Evolutionary conservation across 2,329 filamentous ascomycete species (phyloP).

Genomic region (Blumeriella jaapii): DNA sequence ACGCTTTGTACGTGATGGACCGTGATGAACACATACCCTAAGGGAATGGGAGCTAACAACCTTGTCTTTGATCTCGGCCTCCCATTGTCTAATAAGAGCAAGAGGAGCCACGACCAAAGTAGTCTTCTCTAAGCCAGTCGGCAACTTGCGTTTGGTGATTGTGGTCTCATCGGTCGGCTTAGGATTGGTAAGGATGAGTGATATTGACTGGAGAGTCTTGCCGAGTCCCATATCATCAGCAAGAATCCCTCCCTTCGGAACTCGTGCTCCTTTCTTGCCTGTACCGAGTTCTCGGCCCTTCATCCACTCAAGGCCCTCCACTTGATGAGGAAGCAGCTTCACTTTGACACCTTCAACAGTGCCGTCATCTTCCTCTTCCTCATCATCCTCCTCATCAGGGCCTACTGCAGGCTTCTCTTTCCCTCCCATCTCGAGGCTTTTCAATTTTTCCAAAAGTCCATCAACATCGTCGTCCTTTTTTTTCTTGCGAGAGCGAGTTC

Average conservation of each 20-base stretch:
- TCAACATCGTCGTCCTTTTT: conserved; percentile 27
- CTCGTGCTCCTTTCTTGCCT: conserved; percentile 59
- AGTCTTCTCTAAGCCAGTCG: conserved; percentile 57
- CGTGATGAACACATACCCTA: conserved; percentile 83
- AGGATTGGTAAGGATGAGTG: conserved; percentile 73
- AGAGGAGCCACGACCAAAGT: conserved; percentile 89
- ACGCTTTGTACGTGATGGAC: conserved; percentile 70
- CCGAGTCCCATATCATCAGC: conserved; percentile 97
- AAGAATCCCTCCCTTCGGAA: conserved; percentile 87
- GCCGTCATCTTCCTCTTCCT: conserved; percentile 46
- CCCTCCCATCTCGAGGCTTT: conserved; percentile 33
- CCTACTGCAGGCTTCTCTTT: conserved; percentile 27
- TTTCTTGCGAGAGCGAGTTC: conserved; percentile 30
- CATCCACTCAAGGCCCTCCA: conserved; percentile 94
- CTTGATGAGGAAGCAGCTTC: conserved; percentile 82
- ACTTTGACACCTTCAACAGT: conserved; percentile 73
- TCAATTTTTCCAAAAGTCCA: conserved; percentile 26
- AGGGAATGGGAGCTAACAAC: conserved; percentile 58
- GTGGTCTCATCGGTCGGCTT: conserved; percentile 51
- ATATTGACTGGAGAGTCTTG: conserved; percentile 90
- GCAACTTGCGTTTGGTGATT: conserved; percentile 55
- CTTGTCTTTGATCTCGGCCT: conserved; percentile 79
- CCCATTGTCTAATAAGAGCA: conserved; percentile 95
- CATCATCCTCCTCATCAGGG: conserved; percentile 35
- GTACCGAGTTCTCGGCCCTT: conserved; percentile 78